Conservation (phyloP, 2,329 filamentous ascomycete species). For the Trichoderma cornu-damae region DNA sequence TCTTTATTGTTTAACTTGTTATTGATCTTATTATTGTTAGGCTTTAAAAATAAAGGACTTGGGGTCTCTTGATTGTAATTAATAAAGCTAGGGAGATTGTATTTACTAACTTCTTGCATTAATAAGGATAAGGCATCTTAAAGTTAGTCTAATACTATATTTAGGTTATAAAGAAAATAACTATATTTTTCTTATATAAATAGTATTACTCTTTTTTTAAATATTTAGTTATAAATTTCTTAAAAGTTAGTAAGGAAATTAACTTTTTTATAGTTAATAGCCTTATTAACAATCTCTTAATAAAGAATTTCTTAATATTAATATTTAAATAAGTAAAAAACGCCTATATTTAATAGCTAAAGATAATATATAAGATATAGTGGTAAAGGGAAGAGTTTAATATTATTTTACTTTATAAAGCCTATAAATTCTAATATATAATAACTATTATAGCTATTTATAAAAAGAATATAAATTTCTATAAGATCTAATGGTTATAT, state of each 20-base stretch:
- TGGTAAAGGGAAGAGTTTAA: constrained; percentile 10
- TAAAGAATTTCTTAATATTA: constrained; percentile 10
- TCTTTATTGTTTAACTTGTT: background rate
- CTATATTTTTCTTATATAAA: background rate
- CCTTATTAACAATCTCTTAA: background rate
- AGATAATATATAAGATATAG: background rate
- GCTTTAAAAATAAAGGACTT: background rate
- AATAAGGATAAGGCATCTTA: background rate
- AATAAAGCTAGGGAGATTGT: background rate
- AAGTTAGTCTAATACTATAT: background rate
- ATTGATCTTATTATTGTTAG: background rate
- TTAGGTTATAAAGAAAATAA: background rate
- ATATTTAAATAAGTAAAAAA: constrained; percentile 11
- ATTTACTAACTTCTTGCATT: background rate
- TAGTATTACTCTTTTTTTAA: constrained; percentile 3
- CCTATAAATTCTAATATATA: background rate
- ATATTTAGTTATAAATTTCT: background rate
- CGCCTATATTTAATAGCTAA: constrained; percentile 1
- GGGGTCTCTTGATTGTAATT: background rate
- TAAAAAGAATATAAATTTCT: background rate
- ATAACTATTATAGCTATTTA: background rate
- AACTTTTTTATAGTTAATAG: background rate
- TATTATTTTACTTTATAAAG: constrained; percentile 2
- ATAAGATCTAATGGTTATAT: background rate
- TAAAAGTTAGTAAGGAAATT: background rate